phyloP scores from a whole-genome alignment of 768 basidiomycete genomes.

The Sarcodon aspratus region DNA sequence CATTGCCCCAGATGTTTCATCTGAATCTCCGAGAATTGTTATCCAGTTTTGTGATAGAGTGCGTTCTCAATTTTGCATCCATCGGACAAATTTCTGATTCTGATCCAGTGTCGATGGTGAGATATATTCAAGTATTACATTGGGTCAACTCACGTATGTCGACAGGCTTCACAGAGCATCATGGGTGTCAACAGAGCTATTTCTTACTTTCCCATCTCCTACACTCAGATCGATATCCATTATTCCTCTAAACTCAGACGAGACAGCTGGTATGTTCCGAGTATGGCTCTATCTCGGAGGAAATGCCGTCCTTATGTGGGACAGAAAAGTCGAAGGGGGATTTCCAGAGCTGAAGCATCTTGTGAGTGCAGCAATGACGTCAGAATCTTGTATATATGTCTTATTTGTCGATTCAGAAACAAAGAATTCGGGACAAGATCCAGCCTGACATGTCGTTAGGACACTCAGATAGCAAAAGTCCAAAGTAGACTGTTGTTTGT shows the following conservation, averaged over 20 bases:
- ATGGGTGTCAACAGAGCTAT: conserved; percentile 90
- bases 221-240: conserved; percentile 54
- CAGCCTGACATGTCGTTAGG: conserved; percentile 78
- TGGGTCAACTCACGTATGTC: background rate
- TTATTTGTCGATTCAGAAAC: conserved; percentile 47
- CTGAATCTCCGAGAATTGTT: conserved; percentile 44
- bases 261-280: conserved; percentile 84
- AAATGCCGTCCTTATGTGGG: conserved; percentile 59
- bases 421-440: conserved; percentile 72
- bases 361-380: conserved; percentile 31
- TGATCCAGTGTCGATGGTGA: conserved; percentile 68
- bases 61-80: conserved; percentile 18
- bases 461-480: conserved; percentile 64
- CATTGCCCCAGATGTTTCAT: conserved; percentile 33
- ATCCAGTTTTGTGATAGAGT: conserved; percentile 94
- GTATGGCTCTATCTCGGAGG: conserved; percentile 61
- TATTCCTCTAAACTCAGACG: conserved; percentile 64
- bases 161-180: conserved; percentile 82
- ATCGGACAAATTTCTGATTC: conserved; percentile 1
- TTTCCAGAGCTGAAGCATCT: conserved; percentile 86
- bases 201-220: conserved; percentile 85
- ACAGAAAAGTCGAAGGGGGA: conserved; percentile 81
- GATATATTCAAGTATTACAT: conserved; percentile 10
- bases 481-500: background rate
- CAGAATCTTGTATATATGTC: background rate